A percentile compares a stretch with the other conserved stretches of the same genome.
phyloP scores from a whole-genome alignment of 2,329 filamentous ascomycete genomes.

The Sclerotinia minor region DNA sequence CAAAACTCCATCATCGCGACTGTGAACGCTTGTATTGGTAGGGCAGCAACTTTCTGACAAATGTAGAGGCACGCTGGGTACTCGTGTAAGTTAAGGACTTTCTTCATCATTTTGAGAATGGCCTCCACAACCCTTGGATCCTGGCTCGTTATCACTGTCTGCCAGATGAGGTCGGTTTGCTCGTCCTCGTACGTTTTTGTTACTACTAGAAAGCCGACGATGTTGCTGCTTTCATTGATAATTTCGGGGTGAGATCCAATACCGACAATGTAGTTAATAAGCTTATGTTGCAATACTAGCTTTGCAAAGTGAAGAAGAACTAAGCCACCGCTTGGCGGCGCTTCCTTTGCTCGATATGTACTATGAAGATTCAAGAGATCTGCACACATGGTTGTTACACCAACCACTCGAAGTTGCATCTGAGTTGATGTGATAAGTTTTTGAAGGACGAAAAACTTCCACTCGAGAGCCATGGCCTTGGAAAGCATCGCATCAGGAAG shows the following conservation, averaged over 20 bases:
- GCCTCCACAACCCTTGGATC: conserved; percentile 84
- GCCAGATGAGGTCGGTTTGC: conserved; percentile 82
- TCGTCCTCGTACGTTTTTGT: conserved; percentile 69
- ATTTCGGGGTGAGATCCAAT: conserved; percentile 91
- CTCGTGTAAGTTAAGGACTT: conserved; percentile 52
- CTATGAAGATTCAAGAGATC: conserved; percentile 70
- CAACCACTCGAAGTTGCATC: conserved; percentile 85
- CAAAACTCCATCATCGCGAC: conserved; percentile 62
- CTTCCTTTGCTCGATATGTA: conserved; percentile 45
- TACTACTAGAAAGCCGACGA: conserved; percentile 83
- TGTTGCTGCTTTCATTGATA: conserved; percentile 76
- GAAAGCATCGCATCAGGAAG: conserved; percentile 32
- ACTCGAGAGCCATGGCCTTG: conserved; percentile 47
- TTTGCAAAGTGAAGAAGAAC: conserved; percentile 68
- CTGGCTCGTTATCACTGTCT: conserved; percentile 75
- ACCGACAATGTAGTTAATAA: conserved; percentile 85
- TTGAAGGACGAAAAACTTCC: conserved; percentile 68
- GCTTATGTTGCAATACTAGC: conserved; percentile 66
- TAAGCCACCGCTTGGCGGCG: conserved; percentile 45
- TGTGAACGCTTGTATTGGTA: conserved; percentile 65
- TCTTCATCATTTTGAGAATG: conserved; percentile 64
- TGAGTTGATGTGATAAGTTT: conserved; percentile 78
- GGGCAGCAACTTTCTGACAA: conserved; percentile 66
- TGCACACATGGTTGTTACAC: conserved; percentile 70
- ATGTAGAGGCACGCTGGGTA: conserved; percentile 60